Percentiles rank a stretch among this genome's conserved stretches.
phyloP scores from a whole-genome alignment of 2,329 filamentous ascomycete species.

The Onygena corvina region DNA sequence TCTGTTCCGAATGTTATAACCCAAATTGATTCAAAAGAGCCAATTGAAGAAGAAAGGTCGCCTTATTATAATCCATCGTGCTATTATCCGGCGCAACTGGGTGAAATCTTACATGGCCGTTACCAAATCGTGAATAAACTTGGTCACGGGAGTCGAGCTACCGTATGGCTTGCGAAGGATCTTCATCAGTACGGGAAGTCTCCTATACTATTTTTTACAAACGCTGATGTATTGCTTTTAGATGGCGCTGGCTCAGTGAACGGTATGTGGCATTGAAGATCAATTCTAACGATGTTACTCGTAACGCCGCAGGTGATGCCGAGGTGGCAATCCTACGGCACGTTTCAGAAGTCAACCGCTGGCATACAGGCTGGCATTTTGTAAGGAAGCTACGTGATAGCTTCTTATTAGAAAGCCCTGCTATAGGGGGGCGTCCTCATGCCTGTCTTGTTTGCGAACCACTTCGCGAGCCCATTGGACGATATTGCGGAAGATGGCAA shows the following conservation, averaged over 20 bases:
- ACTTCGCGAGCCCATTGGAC: constrained; percentile 28
- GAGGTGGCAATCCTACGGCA: constrained; percentile 18
- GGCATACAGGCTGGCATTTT: constrained; percentile 23
- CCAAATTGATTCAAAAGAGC: constrained; percentile 2
- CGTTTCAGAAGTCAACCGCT: constrained; percentile 12
- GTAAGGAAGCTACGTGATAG: constrained; percentile 25
- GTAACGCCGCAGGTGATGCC: constrained; percentile 10
- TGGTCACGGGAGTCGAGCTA: constrained; percentile 33
- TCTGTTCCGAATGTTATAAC: constrained; percentile 1
- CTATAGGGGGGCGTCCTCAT: constrained; percentile 19
- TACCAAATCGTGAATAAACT: constrained; percentile 26
- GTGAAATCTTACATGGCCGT: constrained; percentile 14
- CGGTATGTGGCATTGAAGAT: constrained; percentile 28
- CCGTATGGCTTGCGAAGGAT: constrained; percentile 30
- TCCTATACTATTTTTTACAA: not conserved
- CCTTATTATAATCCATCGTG: constrained; percentile 9
- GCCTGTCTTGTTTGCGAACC: constrained; percentile 29
- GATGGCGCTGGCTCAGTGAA: constrained; percentile 21
- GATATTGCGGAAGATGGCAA: constrained; percentile 20
- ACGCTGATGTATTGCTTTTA: constrained; percentile 13
- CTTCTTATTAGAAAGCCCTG: constrained; percentile 19
- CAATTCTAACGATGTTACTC: constrained; percentile 17
- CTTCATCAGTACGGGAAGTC: constrained; percentile 18
- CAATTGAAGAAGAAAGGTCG: constrained; percentile 9
- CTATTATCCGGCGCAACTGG: constrained; percentile 12